Evolutionary conservation across 2,329 filamentous ascomycete species (phyloP).

Genomic region (Fusarium buxicola): DNA sequence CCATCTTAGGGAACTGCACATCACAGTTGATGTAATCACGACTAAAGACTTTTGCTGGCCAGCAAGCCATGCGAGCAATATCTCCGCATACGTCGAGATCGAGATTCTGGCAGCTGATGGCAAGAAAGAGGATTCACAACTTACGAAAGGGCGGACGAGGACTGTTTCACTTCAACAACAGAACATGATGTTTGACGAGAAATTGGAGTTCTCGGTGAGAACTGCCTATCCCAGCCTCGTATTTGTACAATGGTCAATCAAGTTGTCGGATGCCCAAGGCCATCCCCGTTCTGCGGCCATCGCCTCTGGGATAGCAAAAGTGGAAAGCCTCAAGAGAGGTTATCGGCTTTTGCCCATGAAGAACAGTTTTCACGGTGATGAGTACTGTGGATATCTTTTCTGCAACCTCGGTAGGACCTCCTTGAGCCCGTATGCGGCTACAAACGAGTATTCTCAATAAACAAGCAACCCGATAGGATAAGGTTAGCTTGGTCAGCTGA

Average conservation of each 20-base stretch:
- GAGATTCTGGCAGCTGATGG: slow-evolving; percentile 11
- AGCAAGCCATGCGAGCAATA: rapidly evolving
- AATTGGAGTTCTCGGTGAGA: background rate
- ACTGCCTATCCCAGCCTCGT: slow-evolving; percentile 4
- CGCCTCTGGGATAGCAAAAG: background rate
- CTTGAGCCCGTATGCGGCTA: too few relatives aligned
- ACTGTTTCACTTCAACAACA: rapidly evolving
- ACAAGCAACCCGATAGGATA: too few relatives aligned
- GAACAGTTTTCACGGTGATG: rapidly evolving
- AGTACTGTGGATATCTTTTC: background rate
- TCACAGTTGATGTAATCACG: slow-evolving; percentile 14
- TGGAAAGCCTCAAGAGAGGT: slow-evolving; percentile 5
- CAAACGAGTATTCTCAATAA: too few relatives aligned
- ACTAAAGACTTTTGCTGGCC: background rate
- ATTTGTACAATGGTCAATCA: slow-evolving; percentile 12
- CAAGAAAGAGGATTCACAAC: background rate
- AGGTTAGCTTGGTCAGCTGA: too few relatives aligned
- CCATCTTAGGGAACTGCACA: background rate
- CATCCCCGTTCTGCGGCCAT: background rate
- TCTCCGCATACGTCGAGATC: background rate
- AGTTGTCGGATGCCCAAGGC: background rate
- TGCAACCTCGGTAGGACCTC: slow-evolving; percentile 4
- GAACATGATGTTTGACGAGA: background rate
- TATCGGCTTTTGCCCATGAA: slow-evolving; percentile 10
- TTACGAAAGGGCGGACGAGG: background rate